Evolutionary conservation across 2,329 filamentous ascomycete genomes (phyloP).

Genomic region (Fusarium hainanense): DNA sequence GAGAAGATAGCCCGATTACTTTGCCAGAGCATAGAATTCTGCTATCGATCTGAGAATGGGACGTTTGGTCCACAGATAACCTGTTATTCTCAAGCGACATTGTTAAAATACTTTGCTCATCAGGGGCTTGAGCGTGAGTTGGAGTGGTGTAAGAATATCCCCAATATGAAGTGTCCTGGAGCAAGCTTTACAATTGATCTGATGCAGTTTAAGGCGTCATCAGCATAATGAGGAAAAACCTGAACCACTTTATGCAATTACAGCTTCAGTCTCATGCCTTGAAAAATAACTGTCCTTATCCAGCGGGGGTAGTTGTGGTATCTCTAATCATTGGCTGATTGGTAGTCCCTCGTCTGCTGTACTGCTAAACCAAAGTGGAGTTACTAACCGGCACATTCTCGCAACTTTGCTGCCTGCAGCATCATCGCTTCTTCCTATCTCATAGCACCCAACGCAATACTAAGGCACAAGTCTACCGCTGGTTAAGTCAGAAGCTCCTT

Average conservation of each 20-base stretch:
- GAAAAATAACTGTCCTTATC: too few relatives aligned
- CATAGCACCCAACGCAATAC: neutral
- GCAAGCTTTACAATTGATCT: conserved; percentile 10
- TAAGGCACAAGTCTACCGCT: neutral
- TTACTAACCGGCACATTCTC: neutral
- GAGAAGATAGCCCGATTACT: neutral
- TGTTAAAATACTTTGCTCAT: neutral
- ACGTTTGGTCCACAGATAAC: conserved; percentile 19
- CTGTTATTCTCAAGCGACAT: neutral
- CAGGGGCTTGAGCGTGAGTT: neutral
- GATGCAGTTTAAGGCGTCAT: conserved; percentile 1
- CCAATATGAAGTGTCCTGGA: neutral
- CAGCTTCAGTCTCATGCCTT: too few relatives aligned
- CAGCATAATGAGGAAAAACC: neutral
- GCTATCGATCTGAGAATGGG: conserved; percentile 11
- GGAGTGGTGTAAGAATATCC: neutral
- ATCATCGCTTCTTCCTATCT: neutral
- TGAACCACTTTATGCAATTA: too few relatives aligned
- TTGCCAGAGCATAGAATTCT: conserved; percentile 13
- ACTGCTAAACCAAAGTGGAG: neutral
- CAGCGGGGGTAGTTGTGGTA: too few relatives aligned
- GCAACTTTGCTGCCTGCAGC: neutral
- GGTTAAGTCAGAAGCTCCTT: neutral
- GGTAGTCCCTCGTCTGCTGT: neutral
- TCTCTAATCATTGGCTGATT: neutral